Percentiles rank a stretch among this genome's conserved stretches.
phyloP scores from a whole-genome alignment of 805 yeast genomes.

The Hanseniaspora clermontiae region DNA sequence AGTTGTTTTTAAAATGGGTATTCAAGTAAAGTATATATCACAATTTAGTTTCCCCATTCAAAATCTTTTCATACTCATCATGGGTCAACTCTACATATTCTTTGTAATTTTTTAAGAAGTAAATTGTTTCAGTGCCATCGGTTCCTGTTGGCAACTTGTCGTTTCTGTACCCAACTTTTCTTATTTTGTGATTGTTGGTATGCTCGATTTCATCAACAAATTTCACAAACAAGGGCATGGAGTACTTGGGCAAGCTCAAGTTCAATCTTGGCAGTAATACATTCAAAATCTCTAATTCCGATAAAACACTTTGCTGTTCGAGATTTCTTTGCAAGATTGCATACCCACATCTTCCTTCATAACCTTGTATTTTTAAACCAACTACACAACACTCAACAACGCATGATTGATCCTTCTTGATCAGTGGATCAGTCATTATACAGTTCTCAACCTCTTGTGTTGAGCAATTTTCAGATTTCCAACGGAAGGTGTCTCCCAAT shows the following conservation, averaged over 20 bases:
- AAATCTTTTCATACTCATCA: conserved; percentile 40
- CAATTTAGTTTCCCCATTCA: conserved; percentile 21
- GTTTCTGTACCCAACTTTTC: conserved; percentile 54
- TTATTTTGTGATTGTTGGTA: conserved; percentile 73
- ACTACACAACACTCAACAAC: conserved; percentile 71
- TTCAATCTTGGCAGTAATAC: conserved; percentile 29
- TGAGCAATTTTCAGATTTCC: conserved; percentile 93
- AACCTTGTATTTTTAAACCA: conserved; percentile 70
- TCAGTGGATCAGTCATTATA: conserved; percentile 25
- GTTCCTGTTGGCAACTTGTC: conserved; percentile 60
- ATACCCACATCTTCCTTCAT: conserved; percentile 92
- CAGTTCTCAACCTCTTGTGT: conserved; percentile 87
- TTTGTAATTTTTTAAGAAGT: conserved; percentile 48
- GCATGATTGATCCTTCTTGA: conserved; percentile 16
- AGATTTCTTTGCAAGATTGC: conserved; percentile 54
- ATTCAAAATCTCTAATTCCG: conserved; percentile 27
- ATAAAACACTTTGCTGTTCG: conserved; percentile 17
- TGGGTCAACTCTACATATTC: conserved; percentile 45
- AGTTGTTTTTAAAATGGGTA: background rate
- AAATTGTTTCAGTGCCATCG: conserved; percentile 46
- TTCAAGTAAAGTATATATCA: conserved; percentile 11
- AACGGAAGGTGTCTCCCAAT: conserved; percentile 87
- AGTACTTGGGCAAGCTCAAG: conserved; percentile 60
- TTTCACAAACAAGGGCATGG: conserved; percentile 72
- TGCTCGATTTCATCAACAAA: conserved; percentile 48